Conservation (phyloP, 2,329 filamentous ascomycete genomes). For the Colletotrichum tanaceti region DNA sequence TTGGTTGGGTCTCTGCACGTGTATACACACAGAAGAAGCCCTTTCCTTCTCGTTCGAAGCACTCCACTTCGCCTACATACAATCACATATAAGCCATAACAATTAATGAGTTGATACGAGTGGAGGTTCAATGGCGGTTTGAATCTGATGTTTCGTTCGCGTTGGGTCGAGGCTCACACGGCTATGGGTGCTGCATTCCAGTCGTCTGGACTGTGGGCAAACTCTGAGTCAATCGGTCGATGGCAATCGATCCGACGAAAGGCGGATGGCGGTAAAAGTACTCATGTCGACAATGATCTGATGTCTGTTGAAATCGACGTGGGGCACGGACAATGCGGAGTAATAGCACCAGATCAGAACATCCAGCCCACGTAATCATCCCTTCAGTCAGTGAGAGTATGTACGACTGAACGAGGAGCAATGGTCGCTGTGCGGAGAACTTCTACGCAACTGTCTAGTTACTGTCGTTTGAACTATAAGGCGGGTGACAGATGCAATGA, state of each 20-base stretch:
- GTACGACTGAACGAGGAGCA: no score
- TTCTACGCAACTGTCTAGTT: no score
- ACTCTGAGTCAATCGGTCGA: slow-evolving; percentile 5
- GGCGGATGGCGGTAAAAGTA: background rate
- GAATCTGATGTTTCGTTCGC: slow-evolving; percentile 27
- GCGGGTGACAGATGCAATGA: no score
- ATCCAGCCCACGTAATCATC: background rate
- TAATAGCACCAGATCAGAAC: background rate
- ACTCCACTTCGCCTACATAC: slow-evolving; percentile 3
- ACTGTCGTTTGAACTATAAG: no score
- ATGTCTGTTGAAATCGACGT: background rate
- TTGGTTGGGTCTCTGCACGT: background rate
- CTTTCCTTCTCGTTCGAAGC: slow-evolving; percentile 3
- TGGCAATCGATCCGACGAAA: slow-evolving; percentile 17
- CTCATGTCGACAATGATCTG: background rate
- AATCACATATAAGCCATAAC: background rate
- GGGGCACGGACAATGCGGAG: slow-evolving; percentile 2
- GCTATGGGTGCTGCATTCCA: slow-evolving; percentile 15
- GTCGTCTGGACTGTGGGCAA: slow-evolving; percentile 8
- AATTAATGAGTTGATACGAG: background rate
- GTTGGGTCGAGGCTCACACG: slow-evolving; percentile 10
- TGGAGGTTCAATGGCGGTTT: slow-evolving; percentile 21
- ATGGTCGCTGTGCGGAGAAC: background rate
- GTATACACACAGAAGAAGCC: background rate
- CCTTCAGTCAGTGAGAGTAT: background rate